Evolutionary conservation across 371 early-diverging fungal species (phyloP).

Genomic region (Mortierella sp.): DNA sequence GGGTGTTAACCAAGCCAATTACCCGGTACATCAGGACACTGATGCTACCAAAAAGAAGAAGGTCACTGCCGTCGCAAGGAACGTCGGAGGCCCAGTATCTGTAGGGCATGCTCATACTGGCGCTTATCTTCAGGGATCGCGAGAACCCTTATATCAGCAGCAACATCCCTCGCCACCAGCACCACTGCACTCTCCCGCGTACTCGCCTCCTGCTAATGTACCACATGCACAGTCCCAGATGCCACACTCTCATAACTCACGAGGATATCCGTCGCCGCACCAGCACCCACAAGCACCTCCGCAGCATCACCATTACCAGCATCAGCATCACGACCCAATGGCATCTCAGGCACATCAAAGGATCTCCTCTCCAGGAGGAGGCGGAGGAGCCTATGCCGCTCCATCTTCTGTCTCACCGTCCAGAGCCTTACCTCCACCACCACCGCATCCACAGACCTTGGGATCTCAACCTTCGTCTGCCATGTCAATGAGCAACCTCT

Average conservation of each 20-base stretch:
- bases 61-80: neutral
- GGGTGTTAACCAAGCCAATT: neutral
- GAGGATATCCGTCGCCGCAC: conserved; percentile 2
- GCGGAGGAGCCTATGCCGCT: neutral
- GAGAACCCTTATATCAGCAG: conserved; percentile 1
- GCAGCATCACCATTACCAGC: neutral
- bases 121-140: conserved; percentile 3
- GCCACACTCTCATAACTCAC: conserved; percentile 2
- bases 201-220: too few relatives aligned
- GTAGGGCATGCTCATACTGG: neutral
- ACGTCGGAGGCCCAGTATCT: neutral
- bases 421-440: neutral
- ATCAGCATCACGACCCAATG: conserved; percentile 7
- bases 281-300: neutral
- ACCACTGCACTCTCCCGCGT: neutral
- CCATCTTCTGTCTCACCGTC: conserved; percentile 2
- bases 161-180: neutral
- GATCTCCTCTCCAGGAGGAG: neutral
- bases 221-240: neutral
- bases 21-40: neutral
- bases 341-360: conserved; percentile 7
- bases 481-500: conserved; percentile 25
- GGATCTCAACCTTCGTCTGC: neutral
- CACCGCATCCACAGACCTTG: neutral
- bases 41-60: conserved; percentile 26